Conservation (phyloP, 2,329 filamentous ascomycete genomes). For the Fusarium ramigenum region DNA sequence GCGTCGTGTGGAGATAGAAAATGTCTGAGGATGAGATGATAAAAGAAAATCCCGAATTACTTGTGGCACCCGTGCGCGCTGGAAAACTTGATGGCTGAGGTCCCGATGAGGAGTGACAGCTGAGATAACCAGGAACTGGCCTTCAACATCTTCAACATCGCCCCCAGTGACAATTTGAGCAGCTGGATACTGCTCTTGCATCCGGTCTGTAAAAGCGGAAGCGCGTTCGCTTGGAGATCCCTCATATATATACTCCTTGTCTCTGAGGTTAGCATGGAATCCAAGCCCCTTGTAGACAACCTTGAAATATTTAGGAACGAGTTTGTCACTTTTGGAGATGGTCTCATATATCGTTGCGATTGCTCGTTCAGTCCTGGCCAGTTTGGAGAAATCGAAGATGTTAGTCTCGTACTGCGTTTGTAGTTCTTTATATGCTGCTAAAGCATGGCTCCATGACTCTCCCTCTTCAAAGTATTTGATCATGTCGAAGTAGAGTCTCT, state of each 20-base stretch:
- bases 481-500: slow-evolving; percentile 91
- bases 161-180: slow-evolving; percentile 81
- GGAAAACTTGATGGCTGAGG: slow-evolving; percentile 83
- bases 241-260: slow-evolving; percentile 94
- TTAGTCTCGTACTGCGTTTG: slow-evolving; percentile 91
- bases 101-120: slow-evolving; percentile 85
- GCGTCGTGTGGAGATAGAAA: slow-evolving; percentile 79
- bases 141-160: slow-evolving; percentile 82
- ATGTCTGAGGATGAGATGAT: slow-evolving; percentile 78
- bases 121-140: slow-evolving; percentile 87
- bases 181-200: slow-evolving; percentile 89
- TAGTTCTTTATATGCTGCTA: slow-evolving; percentile 90
- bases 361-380: slow-evolving; percentile 87
- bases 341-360: slow-evolving; percentile 93
- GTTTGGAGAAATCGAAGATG: slow-evolving; percentile 88
- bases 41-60: slow-evolving; percentile 88
- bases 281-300: slow-evolving; percentile 90
- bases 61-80: slow-evolving; percentile 84
- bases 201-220: slow-evolving; percentile 85
- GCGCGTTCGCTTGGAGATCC: slow-evolving; percentile 80
- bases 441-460: slow-evolving; percentile 90
- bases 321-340: slow-evolving; percentile 81
- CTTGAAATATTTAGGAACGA: slow-evolving; percentile 87
- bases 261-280: slow-evolving; percentile 81
- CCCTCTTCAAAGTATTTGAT: slow-evolving; percentile 95